Evolutionary conservation across 441 rosid species (phyloP).

Genomic region (Adansonia madagascariensis): DNA sequence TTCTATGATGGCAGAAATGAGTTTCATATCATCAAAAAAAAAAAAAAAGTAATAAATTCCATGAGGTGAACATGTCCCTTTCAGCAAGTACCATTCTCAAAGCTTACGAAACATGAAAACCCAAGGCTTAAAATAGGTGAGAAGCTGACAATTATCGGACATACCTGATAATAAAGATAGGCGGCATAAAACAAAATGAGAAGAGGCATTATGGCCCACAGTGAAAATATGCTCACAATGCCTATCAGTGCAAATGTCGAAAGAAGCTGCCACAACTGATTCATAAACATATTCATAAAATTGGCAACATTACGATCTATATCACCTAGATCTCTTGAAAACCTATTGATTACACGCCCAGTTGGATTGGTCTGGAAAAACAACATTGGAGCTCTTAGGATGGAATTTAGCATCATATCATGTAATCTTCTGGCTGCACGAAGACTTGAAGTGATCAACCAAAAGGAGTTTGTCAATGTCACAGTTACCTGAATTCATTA

Average conservation of each 20-base stretch:
- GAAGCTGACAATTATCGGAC: conserved; percentile 16
- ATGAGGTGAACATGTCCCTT: not conserved
- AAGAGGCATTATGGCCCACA: conserved; percentile 99
- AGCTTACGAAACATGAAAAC: not conserved
- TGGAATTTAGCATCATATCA: conserved; percentile 70
- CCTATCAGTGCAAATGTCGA: conserved; percentile 92
- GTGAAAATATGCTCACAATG: conserved; percentile 79
- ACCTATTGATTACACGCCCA: conserved; percentile 92
- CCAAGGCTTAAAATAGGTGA: not conserved
- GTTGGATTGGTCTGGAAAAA: conserved; percentile 93
- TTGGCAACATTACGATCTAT: conserved; percentile 84
- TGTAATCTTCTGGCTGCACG: conserved; percentile 85
- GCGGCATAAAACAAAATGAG: conserved; percentile 88
- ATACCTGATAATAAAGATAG: conserved; percentile 95
- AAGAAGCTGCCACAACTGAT: conserved; percentile 86
- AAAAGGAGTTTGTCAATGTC: conserved; percentile 76
- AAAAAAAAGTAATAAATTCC: not conserved
- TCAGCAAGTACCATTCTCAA: conserved; percentile 3
- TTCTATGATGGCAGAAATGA: not conserved
- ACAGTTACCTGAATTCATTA: conserved; percentile 68
- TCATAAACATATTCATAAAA: conserved; percentile 69
- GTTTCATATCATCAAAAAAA: not conserved
- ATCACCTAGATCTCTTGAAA: conserved; percentile 93
- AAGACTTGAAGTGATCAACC: conserved; percentile 90
- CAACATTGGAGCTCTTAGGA: conserved; percentile 93